Evolutionary conservation across 768 basidiomycete species (phyloP), one percentile per base, ranked within the genome.

Genomic region (Russula sp.): DNA sequence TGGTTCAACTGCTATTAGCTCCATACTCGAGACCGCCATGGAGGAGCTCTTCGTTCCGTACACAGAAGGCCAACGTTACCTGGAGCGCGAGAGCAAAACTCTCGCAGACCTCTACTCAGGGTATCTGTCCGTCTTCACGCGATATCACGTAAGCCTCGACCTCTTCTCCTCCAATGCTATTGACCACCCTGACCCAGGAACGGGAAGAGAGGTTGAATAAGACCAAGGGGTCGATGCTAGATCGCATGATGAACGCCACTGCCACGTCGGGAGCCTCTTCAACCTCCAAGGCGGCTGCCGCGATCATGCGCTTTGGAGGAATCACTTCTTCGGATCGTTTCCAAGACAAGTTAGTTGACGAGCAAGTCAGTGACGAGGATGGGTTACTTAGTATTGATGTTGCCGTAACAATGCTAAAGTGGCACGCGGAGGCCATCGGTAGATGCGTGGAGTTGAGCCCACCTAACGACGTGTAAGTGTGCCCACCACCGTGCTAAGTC

Each of bases 351-450:
- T 65, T 75, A 16, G 76, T 72, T 18, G 94, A 94, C 68, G 92
- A 94, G 57, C 84, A 84, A 18, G 69, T 85, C 6, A 80, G 80
- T 45, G 89, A 93, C 57, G 88, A 89, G 65, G 96, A 98, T 70
- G 96, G 96, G 11, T 68, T 84, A 37, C 75, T 98, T 40, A 86
- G 77, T 51, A 75, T 97, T 3, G 84, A 86, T 45, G 77, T 85
- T 10, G 91, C 94, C 2, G 94, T 96, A 77, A 87, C 82, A 69
- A 94, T 98, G 86, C 77, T 98, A 16, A 91, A 86, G 73, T 98
- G 96, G 94, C 97, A 99, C 74, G 96, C 97, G 2, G 97, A 99
- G 72, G 92, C 94, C 5, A 87, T 97, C 34, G 96, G 97, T 4
- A 78, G 97, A 68, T 95, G 93, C 67, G 91, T 95, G 11, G 97